Conservation (phyloP, 106 monocot genomes). For the Agapanthus africanus region DNA sequence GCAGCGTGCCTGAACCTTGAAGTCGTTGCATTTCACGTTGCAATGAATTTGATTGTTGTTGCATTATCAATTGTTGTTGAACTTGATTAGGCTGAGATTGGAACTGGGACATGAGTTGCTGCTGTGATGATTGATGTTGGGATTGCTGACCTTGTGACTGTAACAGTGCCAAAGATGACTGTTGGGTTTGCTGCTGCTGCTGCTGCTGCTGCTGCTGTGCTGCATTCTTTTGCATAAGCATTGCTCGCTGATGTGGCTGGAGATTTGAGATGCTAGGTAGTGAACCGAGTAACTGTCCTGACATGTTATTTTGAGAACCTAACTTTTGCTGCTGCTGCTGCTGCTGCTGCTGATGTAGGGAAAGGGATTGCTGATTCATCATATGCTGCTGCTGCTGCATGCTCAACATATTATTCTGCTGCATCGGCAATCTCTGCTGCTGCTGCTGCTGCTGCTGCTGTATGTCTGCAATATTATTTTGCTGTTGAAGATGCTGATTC, state of each 20-base stretch:
- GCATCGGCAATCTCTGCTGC: constrained; percentile 46
- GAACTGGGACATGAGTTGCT: constrained; percentile 52
- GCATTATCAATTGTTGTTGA: constrained; percentile 51
- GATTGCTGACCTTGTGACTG: constrained; percentile 49
- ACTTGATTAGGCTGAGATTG: constrained; percentile 50
- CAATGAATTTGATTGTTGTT: constrained; percentile 43
- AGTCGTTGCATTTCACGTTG: constrained; percentile 57
- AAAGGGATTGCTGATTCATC: constrained; percentile 44
- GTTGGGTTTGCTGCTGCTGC: constrained; percentile 29
- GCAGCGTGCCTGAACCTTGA: constrained; percentile 37
- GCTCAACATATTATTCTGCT: constrained; percentile 51
- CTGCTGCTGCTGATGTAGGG: no score
- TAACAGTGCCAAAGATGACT: constrained; percentile 33
- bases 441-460: constrained; percentile 57
- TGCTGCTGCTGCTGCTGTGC: constrained; percentile 37
- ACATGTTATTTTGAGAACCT: constrained; percentile 23
- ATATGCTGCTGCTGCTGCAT: constrained; percentile 65
- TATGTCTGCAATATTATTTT: constrained; percentile 42
- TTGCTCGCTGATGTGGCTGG: constrained; percentile 35
- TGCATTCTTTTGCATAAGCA: constrained; percentile 43
- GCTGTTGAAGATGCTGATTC: constrained; percentile 46
- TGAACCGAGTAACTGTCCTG: constrained; percentile 36
- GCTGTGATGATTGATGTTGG: constrained; percentile 49
- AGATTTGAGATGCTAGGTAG: constrained; percentile 26
- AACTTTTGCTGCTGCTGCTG: constrained; percentile 30